Percentiles rank a stretch among this genome's conserved stretches.
phyloP scores from a whole-genome alignment of 345 rosid species.

The Noccaea caerulescens region DNA sequence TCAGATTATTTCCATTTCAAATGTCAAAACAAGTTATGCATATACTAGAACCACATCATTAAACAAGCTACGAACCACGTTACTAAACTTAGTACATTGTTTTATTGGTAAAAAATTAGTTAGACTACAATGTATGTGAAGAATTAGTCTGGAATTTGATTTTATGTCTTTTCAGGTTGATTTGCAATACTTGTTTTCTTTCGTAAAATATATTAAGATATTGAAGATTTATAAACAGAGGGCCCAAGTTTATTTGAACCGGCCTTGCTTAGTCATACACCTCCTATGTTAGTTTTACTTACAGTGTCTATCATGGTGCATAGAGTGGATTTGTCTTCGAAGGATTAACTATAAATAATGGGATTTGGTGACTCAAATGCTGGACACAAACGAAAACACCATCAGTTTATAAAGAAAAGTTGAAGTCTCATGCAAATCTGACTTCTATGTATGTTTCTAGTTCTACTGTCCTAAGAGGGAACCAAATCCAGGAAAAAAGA shows the following conservation, averaged over 20 bases:
- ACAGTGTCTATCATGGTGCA: no score
- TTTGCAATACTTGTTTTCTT: no score
- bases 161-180: background rate
- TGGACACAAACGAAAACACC: background rate
- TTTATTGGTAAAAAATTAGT: background rate
- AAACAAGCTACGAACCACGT: background rate
- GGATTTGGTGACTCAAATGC: background rate
- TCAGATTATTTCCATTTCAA: background rate
- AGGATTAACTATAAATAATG: background rate
- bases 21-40: background rate
- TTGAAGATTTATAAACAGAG: no score
- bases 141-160: background rate
- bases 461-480: background rate
- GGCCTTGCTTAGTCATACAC: no score
- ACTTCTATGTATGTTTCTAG: background rate
- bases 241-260: no score
- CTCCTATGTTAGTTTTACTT: no score
- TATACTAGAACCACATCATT: background rate
- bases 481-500: background rate
- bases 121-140: background rate
- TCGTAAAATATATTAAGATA: no score
- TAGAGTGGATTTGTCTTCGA: background rate
- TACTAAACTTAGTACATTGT: background rate
- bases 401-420: background rate
- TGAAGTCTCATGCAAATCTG: background rate